phyloP scores from a whole-genome alignment of 371 early-diverging fungal species.

The Mucor circinelloides region DNA sequence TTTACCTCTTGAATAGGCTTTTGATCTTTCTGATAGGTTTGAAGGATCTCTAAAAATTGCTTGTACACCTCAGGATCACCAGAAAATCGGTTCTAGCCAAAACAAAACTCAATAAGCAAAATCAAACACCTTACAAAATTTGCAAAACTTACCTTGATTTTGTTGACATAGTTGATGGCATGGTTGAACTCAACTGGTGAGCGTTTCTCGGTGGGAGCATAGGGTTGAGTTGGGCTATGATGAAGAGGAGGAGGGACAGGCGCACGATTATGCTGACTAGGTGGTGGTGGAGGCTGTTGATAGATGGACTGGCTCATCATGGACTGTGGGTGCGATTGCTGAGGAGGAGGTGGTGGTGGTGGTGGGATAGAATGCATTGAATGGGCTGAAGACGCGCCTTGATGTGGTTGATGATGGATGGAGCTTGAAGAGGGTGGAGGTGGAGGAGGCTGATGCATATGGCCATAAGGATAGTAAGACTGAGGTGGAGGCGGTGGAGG shows the following conservation, averaged over 20 bases:
- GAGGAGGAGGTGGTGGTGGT: slow-evolving; percentile 20
- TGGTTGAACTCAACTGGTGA: slow-evolving; percentile 88
- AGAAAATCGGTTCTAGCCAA: slow-evolving; percentile 85
- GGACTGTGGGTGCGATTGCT: slow-evolving; percentile 9
- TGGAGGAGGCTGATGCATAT: slow-evolving; percentile 12
- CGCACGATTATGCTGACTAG: slow-evolving; percentile 6
- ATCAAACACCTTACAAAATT: slow-evolving; percentile 59
- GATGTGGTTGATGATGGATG: background rate
- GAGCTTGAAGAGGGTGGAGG: slow-evolving; percentile 4
- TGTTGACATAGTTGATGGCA: slow-evolving; percentile 97
- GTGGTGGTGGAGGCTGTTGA: slow-evolving; percentile 12
- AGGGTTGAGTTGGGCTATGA: slow-evolving; percentile 11
- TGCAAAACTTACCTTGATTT: slow-evolving; percentile 70
- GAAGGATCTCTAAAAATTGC: slow-evolving; percentile 92
- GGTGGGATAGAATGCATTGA: slow-evolving; percentile 14
- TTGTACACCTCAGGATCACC: slow-evolving; percentile 92
- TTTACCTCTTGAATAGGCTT: slow-evolving; percentile 92
- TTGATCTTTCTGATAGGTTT: slow-evolving; percentile 92
- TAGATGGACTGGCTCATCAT: slow-evolving; percentile 11
- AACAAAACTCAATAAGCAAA: slow-evolving; percentile 62
- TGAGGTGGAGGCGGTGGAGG: slow-evolving; percentile 28
- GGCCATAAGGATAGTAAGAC: slow-evolving; percentile 18
- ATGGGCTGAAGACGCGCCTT: background rate
- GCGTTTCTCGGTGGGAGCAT: slow-evolving; percentile 9
- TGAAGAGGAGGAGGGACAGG: background rate